These are phyloP conservation scores for Lyophyllum semitale DNA, from an alignment of 768 basidiomycete species.

Conservation along the genomic window DNA sequence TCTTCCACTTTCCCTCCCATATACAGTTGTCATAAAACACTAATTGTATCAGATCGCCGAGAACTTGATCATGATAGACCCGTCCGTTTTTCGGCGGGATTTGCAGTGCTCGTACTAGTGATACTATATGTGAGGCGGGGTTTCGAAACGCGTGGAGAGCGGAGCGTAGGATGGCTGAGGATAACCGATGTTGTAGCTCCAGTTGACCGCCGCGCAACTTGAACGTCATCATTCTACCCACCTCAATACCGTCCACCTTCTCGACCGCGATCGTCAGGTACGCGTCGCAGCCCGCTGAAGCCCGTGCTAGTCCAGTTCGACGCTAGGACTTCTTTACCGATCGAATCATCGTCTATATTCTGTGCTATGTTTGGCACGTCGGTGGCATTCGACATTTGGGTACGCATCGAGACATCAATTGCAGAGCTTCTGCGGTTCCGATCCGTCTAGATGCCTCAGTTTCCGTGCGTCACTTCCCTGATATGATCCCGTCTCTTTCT, in stretches of 20 bases:
- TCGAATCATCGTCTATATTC: conserved; percentile 1
- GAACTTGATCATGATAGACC: neutral
- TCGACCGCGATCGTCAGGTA: too few relatives aligned
- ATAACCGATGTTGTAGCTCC: too few relatives aligned
- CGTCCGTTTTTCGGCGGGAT: neutral
- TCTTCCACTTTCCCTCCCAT: neutral
- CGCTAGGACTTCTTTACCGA: neutral
- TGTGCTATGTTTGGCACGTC: too few relatives aligned
- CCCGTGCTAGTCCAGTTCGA: too few relatives aligned
- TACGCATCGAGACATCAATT: neutral
- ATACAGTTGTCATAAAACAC: too few relatives aligned
- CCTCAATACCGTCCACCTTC: too few relatives aligned
- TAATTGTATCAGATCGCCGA: neutral
- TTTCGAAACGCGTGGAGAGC: neutral
- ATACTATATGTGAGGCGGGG: neutral
- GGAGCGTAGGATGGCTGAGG: neutral
- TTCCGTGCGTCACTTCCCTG: conserved; percentile 4
- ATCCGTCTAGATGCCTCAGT: neutral
- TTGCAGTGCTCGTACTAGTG: neutral
- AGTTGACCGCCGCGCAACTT: too few relatives aligned
- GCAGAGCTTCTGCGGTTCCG: neutral
- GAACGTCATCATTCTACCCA: too few relatives aligned
- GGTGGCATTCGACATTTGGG: conserved; percentile 5
- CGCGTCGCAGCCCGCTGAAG: too few relatives aligned
- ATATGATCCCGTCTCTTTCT: too few relatives aligned